phyloP scores from a whole-genome alignment of 2,329 filamentous ascomycete species.

The Colletotrichum navitas region DNA sequence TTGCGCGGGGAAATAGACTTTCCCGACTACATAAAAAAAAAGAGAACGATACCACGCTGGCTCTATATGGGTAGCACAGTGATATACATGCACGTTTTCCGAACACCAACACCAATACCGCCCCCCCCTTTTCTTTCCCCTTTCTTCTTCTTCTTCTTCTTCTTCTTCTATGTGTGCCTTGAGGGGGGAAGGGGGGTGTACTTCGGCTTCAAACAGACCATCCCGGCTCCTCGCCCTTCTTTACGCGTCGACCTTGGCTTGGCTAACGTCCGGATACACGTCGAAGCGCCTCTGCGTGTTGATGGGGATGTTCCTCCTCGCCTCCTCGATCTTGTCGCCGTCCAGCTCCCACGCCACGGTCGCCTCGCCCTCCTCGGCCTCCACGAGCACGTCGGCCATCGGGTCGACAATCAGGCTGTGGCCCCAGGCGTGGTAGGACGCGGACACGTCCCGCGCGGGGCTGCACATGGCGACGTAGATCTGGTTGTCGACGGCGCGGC shows the following conservation, averaged over 20 bases:
- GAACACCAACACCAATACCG: too few relatives aligned
- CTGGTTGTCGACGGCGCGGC: conserved; percentile 92
- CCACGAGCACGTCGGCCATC: conserved; percentile 82
- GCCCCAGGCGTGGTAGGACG: conserved; percentile 90
- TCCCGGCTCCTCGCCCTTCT: neutral
- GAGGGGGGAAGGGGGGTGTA: neutral
- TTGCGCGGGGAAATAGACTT: neutral
- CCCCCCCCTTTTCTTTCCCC: too few relatives aligned
- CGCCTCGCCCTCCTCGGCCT: conserved; percentile 83
- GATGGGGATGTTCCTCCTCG: conserved; percentile 86
- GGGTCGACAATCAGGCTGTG: conserved; percentile 92
- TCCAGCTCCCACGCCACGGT: conserved; percentile 81
- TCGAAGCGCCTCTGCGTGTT: conserved; percentile 90
- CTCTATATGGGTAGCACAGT: neutral
- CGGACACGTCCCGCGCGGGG: conserved; percentile 83
- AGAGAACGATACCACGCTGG: neutral
- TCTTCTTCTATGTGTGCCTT: neutral
- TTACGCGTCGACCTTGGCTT: conserved; percentile 62
- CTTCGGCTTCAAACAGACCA: neutral
- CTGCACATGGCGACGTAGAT: conserved; percentile 93
- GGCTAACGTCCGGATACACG: conserved; percentile 91
- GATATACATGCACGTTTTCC: neutral
- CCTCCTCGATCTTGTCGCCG: conserved; percentile 76
- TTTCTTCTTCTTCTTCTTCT: neutral
- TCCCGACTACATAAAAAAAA: neutral